Percentiles rank a stretch among this genome's conserved stretches.
Evolutionary conservation across 2,329 filamentous ascomycete genomes (phyloP).

Genomic region (Ceratocystis alfenasii): DNA sequence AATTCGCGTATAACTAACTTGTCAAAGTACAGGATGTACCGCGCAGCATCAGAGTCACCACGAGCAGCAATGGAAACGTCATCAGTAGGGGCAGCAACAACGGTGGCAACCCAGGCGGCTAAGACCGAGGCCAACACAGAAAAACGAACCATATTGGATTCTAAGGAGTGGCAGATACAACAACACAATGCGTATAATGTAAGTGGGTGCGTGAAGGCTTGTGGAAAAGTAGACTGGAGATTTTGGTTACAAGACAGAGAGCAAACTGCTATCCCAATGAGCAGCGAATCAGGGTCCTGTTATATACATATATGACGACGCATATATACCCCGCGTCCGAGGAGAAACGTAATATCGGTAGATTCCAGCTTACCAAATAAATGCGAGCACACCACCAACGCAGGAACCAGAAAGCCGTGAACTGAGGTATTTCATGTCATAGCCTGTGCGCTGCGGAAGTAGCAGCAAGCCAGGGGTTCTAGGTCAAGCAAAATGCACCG

Average conservation of each 20-base stretch:
- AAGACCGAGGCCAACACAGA: background rate
- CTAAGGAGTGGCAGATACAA: background rate
- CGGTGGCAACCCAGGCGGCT: background rate
- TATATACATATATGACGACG: background rate
- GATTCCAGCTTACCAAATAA: no score
- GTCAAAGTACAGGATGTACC: constrained; percentile 10
- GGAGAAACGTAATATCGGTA: no score
- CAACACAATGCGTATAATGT: background rate
- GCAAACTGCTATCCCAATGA: background rate
- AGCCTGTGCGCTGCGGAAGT: no score
- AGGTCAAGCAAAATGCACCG: no score
- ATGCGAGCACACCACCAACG: no score
- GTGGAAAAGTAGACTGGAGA: background rate
- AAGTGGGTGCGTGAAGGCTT: background rate
- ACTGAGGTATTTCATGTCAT: no score
- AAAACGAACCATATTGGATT: background rate
- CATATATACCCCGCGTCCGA: no score
- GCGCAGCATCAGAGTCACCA: background rate
- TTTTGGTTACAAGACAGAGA: background rate
- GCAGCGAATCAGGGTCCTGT: background rate
- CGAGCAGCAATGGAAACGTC: background rate
- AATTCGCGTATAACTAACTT: background rate
- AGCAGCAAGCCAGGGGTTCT: no score
- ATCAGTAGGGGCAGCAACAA: background rate
- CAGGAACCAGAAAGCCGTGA: no score